Conservation (phyloP, 176 grass and related monocot genomes). For the Eremochloa ophiuroides region DNA sequence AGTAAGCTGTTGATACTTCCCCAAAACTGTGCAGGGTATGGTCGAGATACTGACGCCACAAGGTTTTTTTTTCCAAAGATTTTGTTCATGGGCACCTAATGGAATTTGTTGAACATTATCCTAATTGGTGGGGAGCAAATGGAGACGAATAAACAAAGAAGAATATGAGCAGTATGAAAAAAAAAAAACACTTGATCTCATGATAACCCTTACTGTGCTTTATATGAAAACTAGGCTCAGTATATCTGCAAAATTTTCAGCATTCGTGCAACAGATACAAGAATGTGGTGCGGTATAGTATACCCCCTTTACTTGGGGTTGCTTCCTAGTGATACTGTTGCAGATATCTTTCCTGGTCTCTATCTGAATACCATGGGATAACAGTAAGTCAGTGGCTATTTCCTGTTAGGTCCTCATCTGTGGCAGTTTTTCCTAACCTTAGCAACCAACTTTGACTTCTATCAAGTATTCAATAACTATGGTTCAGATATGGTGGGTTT, state of each 20-base stretch:
- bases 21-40: conserved; percentile 32
- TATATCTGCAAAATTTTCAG: conserved; percentile 49
- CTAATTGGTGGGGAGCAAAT: conserved; percentile 40
- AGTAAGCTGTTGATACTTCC: not conserved
- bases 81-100: conserved; percentile 53
- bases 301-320: not conserved
- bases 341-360: conserved; percentile 43
- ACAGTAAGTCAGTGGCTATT: conserved; percentile 23
- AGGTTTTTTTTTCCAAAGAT: conserved; percentile 40
- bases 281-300: conserved; percentile 26
- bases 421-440: not conserved
- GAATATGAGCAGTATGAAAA: conserved; percentile 33
- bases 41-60: conserved; percentile 41
- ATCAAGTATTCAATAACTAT: not conserved
- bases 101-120: conserved; percentile 46
- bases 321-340: conserved; percentile 42
- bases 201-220: conserved; percentile 38
- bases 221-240: conserved; percentile 45
- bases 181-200: conserved; percentile 36
- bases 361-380: conserved; percentile 40
- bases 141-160: conserved; percentile 24
- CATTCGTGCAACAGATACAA: conserved; percentile 52
- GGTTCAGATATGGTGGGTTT: not conserved
- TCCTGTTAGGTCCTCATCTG: not conserved
- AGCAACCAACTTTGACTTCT: not conserved